Percentiles rank a stretch among this genome's conserved stretches.
phyloP scores from a whole-genome alignment of 805 yeast genomes.

The Starmerella vitae region DNA sequence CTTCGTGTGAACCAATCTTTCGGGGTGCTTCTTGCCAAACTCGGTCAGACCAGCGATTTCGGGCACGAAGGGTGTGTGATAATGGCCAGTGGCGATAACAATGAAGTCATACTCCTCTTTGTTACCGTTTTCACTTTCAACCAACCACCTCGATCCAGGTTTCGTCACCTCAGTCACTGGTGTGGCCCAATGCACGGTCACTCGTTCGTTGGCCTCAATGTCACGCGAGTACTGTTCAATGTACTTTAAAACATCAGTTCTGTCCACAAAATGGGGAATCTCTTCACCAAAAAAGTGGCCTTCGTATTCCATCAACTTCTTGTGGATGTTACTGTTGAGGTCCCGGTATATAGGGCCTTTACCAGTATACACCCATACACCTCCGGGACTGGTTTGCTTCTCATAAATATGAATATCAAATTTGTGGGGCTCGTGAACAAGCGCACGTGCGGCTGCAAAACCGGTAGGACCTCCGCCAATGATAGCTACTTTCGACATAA shows the following conservation, averaged over 20 bases:
- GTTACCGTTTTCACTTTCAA: slow-evolving; percentile 26
- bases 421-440: slow-evolving; percentile 34
- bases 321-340: slow-evolving; percentile 58
- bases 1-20: slow-evolving; percentile 41
- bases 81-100: slow-evolving; percentile 51
- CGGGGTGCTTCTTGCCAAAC: slow-evolving; percentile 27
- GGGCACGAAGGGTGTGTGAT: slow-evolving; percentile 49
- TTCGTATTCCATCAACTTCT: slow-evolving; percentile 51
- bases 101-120: slow-evolving; percentile 40
- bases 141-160: slow-evolving; percentile 32
- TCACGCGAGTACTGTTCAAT: slow-evolving; percentile 41
- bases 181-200: slow-evolving; percentile 34
- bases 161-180: slow-evolving; percentile 35
- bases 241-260: slow-evolving; percentile 50
- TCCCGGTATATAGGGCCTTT: slow-evolving; percentile 44
- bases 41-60: slow-evolving; percentile 39
- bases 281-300: slow-evolving; percentile 37
- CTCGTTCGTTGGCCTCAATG: slow-evolving; percentile 24
- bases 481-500: slow-evolving; percentile 38
- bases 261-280: slow-evolving; percentile 42
- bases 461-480: slow-evolving; percentile 76
- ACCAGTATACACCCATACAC: slow-evolving; percentile 57
- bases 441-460: slow-evolving; percentile 49
- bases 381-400: slow-evolving; percentile 48
- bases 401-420: slow-evolving; percentile 49